Percentiles rank a stretch among this genome's conserved stretches.
Conservation (phyloP, 192 early-diverging fungal species). For the Radiomyces spectabilis region DNA sequence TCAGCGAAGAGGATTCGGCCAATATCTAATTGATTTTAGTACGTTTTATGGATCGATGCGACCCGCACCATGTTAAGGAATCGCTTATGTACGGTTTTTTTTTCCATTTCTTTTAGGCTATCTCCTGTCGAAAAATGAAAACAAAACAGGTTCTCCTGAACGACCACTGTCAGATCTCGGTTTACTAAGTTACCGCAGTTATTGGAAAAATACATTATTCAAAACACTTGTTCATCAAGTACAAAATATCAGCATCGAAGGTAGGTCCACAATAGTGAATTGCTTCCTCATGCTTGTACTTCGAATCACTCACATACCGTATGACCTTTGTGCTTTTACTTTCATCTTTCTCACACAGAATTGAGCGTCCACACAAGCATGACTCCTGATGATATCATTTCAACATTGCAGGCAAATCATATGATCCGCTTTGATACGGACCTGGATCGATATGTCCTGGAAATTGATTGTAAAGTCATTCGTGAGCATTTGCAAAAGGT, state of each 20-base stretch:
- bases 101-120: background rate
- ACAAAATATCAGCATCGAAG: background rate
- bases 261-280: too few species aligned
- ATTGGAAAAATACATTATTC: background rate
- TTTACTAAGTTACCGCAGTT: background rate
- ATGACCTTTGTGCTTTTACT: background rate
- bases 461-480: slow-evolving; percentile 36
- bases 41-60: slow-evolving; percentile 21
- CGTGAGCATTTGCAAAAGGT: slow-evolving; percentile 39
- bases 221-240: background rate
- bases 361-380: background rate
- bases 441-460: slow-evolving; percentile 48
- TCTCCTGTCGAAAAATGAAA: background rate
- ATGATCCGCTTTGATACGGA: too few species aligned
- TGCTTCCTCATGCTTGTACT: too few species aligned
- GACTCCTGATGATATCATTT: background rate
- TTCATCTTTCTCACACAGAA: background rate
- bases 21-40: slow-evolving; percentile 88
- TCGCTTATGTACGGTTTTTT: background rate
- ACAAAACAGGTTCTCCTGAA: background rate
- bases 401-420: background rate
- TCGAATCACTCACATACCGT: background rate
- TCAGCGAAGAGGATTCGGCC: slow-evolving; percentile 87
- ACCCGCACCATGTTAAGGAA: background rate
- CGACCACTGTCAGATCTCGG: background rate